Base-by-base conservation (phyloP, 108 stramenopile species). In the Fistulifera pelliculosa region DNA sequence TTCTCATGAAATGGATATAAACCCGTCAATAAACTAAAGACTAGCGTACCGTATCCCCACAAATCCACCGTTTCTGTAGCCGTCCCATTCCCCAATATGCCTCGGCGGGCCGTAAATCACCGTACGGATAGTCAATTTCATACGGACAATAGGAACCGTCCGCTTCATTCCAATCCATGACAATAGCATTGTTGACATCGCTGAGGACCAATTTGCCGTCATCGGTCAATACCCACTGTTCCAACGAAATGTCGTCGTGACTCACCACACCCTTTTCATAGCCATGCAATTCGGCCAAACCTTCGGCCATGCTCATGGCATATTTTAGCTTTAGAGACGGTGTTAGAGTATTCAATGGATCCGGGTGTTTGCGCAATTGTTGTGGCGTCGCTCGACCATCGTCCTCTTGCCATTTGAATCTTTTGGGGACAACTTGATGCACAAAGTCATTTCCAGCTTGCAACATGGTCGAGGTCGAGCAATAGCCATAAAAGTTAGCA, bases 171-270 rank as follows among this genome's bases (percentile, higher is more conserved):
- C 50, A 51, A 27, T 23, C n/a, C 25, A 51, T 3, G 26, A 51
- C n/a, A 2, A 22, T n/a, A 8, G 26, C 50, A 51, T 51, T 51
- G 19, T 51, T 91, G 39, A 91, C 87, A 54, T 91, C 89, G 27
- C 81, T 81, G 22, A 91, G 68, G 40, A 81, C 79, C 17, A 84
- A 41, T 14, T 38, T 52, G 4, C 81, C 85, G 22, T 87, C 79
- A 2, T 63, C 52, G 2, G 62, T 73, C 14, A 59, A 56, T 16
- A 91, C 54, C 83, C 83, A 87, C 60, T 91, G 89, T 43, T 78
- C 81, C 14, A 83, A 69, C 62, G 85, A 81, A 5, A 87, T 66
- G 31, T 88, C 86, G 49, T 88, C 82, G 62, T 85, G 74, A 25
- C 66, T 70, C 27, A 89, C 83, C 0, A 73, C 64, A 43, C 83